Evolutionary conservation across 805 yeast species (phyloP).

Genomic region (Kuraishia piskuri): DNA sequence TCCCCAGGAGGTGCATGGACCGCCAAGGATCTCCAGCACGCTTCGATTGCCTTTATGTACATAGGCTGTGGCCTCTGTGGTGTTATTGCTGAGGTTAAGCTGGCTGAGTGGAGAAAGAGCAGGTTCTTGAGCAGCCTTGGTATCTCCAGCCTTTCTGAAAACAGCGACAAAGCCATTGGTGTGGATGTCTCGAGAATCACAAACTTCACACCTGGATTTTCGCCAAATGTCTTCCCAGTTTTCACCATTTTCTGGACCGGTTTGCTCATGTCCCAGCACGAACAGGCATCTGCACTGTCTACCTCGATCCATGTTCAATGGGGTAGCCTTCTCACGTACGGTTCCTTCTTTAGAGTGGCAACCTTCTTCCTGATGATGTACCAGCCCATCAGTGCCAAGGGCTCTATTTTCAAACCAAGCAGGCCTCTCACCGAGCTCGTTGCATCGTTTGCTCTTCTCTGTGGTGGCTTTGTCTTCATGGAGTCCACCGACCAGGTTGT

Average conservation of each 20-base stretch:
- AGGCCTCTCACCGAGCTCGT: slow-evolving; percentile 85
- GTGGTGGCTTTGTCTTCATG: slow-evolving; percentile 92
- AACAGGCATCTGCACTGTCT: slow-evolving; percentile 71
- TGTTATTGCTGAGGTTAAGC: slow-evolving; percentile 62
- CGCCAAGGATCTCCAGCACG: slow-evolving; percentile 86
- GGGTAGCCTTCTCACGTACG: slow-evolving; percentile 82
- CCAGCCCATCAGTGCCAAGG: slow-evolving; percentile 22
- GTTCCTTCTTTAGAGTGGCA: slow-evolving; percentile 64
- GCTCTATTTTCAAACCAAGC: slow-evolving; percentile 31
- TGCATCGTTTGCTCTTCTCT: slow-evolving; percentile 66
- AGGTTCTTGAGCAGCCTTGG: slow-evolving; percentile 11
- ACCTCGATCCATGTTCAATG: slow-evolving; percentile 84
- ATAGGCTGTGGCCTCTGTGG: slow-evolving; percentile 94
- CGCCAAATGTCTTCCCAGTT: slow-evolving; percentile 93
- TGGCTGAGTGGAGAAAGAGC: slow-evolving; percentile 47
- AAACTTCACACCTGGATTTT: slow-evolving; percentile 59
- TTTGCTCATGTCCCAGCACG: slow-evolving; percentile 87
- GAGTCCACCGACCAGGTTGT: slow-evolving; percentile 84
- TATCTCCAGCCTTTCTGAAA: background rate
- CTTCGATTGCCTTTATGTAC: slow-evolving; percentile 82
- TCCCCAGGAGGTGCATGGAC: slow-evolving; percentile 76
- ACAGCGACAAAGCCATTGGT: slow-evolving; percentile 9
- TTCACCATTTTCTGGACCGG: slow-evolving; percentile 97
- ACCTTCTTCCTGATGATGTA: slow-evolving; percentile 53
- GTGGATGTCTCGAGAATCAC: slow-evolving; percentile 10